Conservation (phyloP, 805 yeast species). For the Saccharomycopsis fibuligera region DNA sequence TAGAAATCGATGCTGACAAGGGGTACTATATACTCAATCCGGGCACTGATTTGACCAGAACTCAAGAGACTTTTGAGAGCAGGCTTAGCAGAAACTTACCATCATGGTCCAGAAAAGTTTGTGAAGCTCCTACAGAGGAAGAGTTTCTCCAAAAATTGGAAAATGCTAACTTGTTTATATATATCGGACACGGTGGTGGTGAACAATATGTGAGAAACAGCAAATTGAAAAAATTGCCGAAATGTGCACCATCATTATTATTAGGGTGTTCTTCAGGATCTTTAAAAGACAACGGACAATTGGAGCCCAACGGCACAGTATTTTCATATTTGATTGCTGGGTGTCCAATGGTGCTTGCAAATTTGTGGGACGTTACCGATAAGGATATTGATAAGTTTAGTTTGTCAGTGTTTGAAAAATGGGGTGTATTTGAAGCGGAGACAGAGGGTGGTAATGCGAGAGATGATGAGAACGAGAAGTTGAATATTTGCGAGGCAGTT, state of each 20-base stretch:
- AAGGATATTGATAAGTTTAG: conserved; percentile 86
- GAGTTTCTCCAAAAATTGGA: conserved; percentile 40
- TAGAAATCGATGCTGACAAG: background rate
- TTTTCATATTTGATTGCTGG: conserved; percentile 74
- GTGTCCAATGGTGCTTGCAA: conserved; percentile 75
- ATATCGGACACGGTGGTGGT: conserved; percentile 97
- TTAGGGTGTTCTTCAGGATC: conserved; percentile 91
- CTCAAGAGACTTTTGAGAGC: conserved; percentile 51
- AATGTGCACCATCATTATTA: conserved; percentile 40
- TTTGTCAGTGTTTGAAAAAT: conserved; percentile 47
- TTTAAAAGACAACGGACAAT: conserved; percentile 46
- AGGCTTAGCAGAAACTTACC: conserved; percentile 32
- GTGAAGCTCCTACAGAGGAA: conserved; percentile 51
- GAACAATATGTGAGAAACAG: conserved; percentile 65
- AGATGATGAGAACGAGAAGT: conserved; percentile 14
- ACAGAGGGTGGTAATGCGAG: conserved; percentile 20
- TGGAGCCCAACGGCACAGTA: conserved; percentile 73
- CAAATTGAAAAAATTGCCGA: conserved; percentile 42
- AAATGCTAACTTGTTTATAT: conserved; percentile 50
- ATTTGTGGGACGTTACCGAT: conserved; percentile 96
- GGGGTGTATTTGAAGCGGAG: conserved; percentile 47
- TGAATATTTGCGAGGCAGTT: conserved; percentile 49
- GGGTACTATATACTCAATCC: conserved; percentile 76
- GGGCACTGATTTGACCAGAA: conserved; percentile 62
- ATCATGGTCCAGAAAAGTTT: conserved; percentile 48